Percentiles rank a stretch among this genome's conserved stretches.
phyloP scores from a whole-genome alignment of 2,329 filamentous ascomycete species.

The Tolypocladium album region DNA sequence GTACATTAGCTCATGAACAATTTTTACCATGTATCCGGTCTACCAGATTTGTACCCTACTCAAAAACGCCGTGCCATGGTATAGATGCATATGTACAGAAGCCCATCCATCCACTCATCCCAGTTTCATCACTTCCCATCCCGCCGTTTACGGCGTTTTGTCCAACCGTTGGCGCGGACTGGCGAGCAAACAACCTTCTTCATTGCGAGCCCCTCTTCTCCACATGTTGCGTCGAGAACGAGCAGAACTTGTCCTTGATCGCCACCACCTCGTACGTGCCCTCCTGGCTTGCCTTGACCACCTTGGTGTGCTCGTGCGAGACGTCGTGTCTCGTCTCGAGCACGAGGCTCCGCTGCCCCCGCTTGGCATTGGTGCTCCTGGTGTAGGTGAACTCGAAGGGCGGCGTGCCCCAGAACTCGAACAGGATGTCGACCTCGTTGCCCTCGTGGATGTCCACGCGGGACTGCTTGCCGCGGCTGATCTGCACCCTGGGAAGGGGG shows the following conservation, averaged over 20 bases:
- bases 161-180: slow-evolving; percentile 22
- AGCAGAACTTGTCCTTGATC: slow-evolving; percentile 88
- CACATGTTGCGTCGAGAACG: slow-evolving; percentile 65
- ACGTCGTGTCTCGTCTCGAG: slow-evolving; percentile 86
- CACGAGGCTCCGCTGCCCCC: slow-evolving; percentile 66
- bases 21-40: slow-evolving; percentile 1
- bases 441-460: slow-evolving; percentile 95
- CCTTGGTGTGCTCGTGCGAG: slow-evolving; percentile 71
- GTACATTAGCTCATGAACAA: neutral
- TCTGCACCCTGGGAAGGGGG: slow-evolving; percentile 80
- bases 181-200: neutral
- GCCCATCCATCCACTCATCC: slow-evolving; percentile 9
- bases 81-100: slow-evolving; percentile 22
- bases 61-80: slow-evolving; percentile 26
- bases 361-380: slow-evolving; percentile 73
- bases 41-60: slow-evolving; percentile 5
- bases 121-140: neutral
- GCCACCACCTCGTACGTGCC: slow-evolving; percentile 95
- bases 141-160: slow-evolving; percentile 23
- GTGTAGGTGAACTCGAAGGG: slow-evolving; percentile 98
- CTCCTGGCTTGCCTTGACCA: slow-evolving; percentile 78
- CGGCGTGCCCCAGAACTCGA: slow-evolving; percentile 90
- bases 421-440: slow-evolving; percentile 83
- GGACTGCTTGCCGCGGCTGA: slow-evolving; percentile 72
- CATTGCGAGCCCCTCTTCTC: slow-evolving; percentile 29